Evolutionary conservation across 306 rosid genomes (phyloP).

Genomic region (Glycine soja): DNA sequence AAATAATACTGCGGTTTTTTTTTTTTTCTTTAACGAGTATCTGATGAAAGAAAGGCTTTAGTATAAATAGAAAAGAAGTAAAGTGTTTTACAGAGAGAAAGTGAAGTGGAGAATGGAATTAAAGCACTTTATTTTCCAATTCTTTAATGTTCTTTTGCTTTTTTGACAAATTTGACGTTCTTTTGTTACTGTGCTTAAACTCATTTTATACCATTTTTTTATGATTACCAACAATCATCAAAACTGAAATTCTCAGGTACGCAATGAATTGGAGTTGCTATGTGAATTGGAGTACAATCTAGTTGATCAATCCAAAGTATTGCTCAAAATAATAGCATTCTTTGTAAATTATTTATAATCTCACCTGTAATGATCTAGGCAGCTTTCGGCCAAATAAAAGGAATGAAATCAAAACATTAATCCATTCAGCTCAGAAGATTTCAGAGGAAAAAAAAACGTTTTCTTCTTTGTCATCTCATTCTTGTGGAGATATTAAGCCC

Average conservation of each 20-base stretch:
- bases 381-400: neutral
- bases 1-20: neutral
- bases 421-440: neutral
- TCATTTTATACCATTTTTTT: slow-evolving; percentile 7
- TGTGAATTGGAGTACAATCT: neutral
- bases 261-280: neutral
- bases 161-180: too few species aligned
- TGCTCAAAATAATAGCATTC: neutral
- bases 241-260: neutral
- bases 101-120: neutral
- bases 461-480: neutral
- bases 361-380: neutral
- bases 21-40: neutral
- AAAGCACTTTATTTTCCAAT: slow-evolving; percentile 42
- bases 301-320: neutral
- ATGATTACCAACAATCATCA: slow-evolving; percentile 3
- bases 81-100: slow-evolving; percentile 14
- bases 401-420: neutral
- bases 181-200: slow-evolving; percentile 10
- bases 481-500: neutral
- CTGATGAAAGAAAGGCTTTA: neutral
- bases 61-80: slow-evolving; percentile 27
- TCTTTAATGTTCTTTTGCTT: slow-evolving; percentile 30
- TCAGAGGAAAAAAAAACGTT: neutral
- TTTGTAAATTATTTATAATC: slow-evolving; percentile 4